Conservation (phyloP, 306 rosid species). For the Acmispon strigosus region DNA sequence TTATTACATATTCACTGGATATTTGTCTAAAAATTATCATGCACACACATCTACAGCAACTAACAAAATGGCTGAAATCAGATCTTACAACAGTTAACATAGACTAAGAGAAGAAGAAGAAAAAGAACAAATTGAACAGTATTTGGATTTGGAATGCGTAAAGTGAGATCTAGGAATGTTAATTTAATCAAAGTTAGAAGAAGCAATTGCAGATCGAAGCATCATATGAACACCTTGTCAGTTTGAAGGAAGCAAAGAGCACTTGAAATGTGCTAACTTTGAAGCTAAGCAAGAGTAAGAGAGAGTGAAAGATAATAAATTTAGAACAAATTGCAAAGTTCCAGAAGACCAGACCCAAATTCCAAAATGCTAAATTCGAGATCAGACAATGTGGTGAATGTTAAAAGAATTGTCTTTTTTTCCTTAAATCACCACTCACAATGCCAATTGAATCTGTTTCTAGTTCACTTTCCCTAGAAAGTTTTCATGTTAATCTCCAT, state of each 20-base stretch:
- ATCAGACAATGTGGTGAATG: slow-evolving; percentile 9
- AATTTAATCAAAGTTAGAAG: neutral
- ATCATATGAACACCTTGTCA: neutral
- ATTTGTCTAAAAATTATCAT: neutral
- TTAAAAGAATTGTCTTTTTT: neutral
- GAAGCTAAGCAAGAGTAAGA: neutral
- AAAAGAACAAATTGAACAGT: neutral
- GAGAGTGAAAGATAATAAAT: neutral
- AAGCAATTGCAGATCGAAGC: slow-evolving; percentile 22
- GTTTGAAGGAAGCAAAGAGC: neutral
- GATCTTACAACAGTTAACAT: slow-evolving; percentile 38
- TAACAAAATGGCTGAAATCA: slow-evolving; percentile 18
- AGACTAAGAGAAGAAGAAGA: neutral
- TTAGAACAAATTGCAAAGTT: neutral
- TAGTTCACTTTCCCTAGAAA: slow-evolving; percentile 15
- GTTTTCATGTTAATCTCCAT: neutral
- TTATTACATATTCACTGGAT: neutral
- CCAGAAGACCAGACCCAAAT: neutral
- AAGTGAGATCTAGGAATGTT: slow-evolving; percentile 27
- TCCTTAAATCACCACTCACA: neutral
- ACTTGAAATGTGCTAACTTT: slow-evolving; percentile 1
- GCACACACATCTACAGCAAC: neutral
- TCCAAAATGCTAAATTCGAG: neutral
- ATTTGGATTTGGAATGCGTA: neutral
- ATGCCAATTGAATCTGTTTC: neutral